Percentiles rank a stretch among this genome's conserved stretches.
phyloP scores from a whole-genome alignment of 2,329 filamentous ascomycete species.

The Coniochaeta ligniaria region DNA sequence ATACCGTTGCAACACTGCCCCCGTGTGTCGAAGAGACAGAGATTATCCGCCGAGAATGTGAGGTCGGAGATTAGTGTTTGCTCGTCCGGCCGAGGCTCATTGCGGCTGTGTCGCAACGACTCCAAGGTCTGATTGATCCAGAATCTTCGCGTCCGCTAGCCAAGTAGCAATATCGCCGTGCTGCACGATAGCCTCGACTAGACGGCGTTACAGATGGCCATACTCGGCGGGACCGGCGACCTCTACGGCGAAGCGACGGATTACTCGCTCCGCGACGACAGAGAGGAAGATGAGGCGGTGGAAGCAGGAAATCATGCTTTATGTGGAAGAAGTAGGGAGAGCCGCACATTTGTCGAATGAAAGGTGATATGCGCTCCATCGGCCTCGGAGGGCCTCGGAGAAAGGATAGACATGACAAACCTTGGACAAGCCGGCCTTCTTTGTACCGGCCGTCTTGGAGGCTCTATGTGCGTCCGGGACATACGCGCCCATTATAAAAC shows the following conservation, averaged over 20 bases:
- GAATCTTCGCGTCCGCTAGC: no score
- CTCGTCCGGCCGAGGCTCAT: no score
- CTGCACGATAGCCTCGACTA: conserved; percentile 51
- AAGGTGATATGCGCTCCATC: background rate
- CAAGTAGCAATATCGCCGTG: no score
- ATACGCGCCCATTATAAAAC: conserved; percentile 35
- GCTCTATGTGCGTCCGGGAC: conserved; percentile 41
- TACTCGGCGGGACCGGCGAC: conserved; percentile 49
- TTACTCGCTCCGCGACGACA: conserved; percentile 22
- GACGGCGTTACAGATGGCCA: conserved; percentile 60
- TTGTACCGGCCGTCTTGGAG: conserved; percentile 73
- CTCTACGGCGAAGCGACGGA: conserved; percentile 35
- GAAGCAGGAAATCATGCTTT: background rate
- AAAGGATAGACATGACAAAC: no score
- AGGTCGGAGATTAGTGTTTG: no score
- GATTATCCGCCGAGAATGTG: no score
- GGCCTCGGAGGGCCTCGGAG: background rate
- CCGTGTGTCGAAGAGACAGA: no score
- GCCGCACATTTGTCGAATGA: background rate
- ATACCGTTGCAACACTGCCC: no score
- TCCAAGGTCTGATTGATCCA: no score
- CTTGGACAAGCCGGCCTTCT: conserved; percentile 57
- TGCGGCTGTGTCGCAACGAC: no score
- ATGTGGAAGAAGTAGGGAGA: background rate
- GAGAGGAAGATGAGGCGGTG: conserved; percentile 29